Evolutionary conservation across 2,329 filamentous ascomycete genomes (phyloP).

Genomic region (Talaromyces marneffei): DNA sequence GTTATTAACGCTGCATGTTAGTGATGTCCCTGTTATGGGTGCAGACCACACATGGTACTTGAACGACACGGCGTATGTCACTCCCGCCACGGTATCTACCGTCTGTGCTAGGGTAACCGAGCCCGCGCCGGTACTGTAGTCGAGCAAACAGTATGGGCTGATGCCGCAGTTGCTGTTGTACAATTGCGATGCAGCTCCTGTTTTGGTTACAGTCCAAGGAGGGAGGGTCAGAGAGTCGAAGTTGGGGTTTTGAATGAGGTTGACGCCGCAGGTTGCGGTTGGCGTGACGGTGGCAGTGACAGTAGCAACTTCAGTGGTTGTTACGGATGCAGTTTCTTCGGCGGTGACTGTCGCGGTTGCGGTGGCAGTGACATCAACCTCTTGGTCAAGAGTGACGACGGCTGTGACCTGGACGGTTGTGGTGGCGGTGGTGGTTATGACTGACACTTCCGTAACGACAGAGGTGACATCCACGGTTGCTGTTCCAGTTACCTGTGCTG

Average conservation of each 20-base stretch:
- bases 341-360: not conserved
- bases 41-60: too few species aligned
- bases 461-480: not conserved
- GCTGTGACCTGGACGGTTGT: not conserved
- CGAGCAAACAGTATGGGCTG: too few species aligned
- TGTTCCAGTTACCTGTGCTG: not conserved
- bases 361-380: not conserved
- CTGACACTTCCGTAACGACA: not conserved
- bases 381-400: not conserved
- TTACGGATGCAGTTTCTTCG: not conserved
- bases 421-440: not conserved
- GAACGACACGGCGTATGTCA: not conserved
- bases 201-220: too few species aligned
- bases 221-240: too few species aligned
- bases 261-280: too few species aligned
- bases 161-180: too few species aligned
- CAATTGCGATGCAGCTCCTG: too few species aligned
- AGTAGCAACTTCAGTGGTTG: not conserved
- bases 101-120: not conserved
- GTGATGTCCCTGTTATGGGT: too few species aligned
- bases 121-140: too few species aligned
- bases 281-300: not conserved
- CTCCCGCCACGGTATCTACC: not conserved
- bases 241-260: too few species aligned
- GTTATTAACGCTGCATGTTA: too few species aligned